A percentile compares a stretch with the other conserved stretches of the same genome.
Conservation (phyloP, 2,329 filamentous ascomycete species). For the Calonectria pteridis region DNA sequence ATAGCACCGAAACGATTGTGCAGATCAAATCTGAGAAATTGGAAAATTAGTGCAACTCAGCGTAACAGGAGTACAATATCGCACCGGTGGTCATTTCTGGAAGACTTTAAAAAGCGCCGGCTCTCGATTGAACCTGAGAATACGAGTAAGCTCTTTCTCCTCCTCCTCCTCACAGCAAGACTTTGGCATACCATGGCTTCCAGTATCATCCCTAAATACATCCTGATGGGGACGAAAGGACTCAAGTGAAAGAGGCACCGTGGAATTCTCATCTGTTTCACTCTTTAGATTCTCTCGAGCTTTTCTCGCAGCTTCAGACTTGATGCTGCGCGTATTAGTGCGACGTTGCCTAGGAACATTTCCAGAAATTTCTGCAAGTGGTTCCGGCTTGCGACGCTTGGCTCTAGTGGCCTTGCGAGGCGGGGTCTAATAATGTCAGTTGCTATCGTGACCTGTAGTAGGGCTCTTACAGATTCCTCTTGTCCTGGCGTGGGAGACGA, state of each 20-base stretch:
- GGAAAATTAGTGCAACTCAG: slow-evolving; percentile 17
- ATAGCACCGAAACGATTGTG: slow-evolving; percentile 50
- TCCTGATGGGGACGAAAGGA: slow-evolving; percentile 44
- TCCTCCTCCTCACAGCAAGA: not conserved
- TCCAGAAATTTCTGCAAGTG: slow-evolving; percentile 50
- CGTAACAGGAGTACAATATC: not conserved
- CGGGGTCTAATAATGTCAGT: slow-evolving; percentile 40
- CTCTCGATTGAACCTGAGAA: slow-evolving; percentile 40
- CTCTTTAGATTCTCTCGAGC: slow-evolving; percentile 32
- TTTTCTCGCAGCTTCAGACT: slow-evolving; percentile 33
- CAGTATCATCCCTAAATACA: slow-evolving; percentile 48
- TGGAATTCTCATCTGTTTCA: slow-evolving; percentile 28
- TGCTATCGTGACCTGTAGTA: not conserved
- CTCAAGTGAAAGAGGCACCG: slow-evolving; percentile 27
- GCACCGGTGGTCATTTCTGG: slow-evolving; percentile 45
- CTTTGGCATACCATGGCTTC: slow-evolving; percentile 39
- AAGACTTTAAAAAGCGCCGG: slow-evolving; percentile 36
- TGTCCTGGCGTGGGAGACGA: slow-evolving; percentile 61
- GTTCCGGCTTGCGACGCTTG: slow-evolving; percentile 48
- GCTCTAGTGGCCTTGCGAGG: slow-evolving; percentile 47
- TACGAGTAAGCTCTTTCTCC: slow-evolving; percentile 31
- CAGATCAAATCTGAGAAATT: slow-evolving; percentile 46
- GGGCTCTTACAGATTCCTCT: slow-evolving; percentile 58
- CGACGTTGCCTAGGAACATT: slow-evolving; percentile 50
- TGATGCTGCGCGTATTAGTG: slow-evolving; percentile 33